phyloP scores from a whole-genome alignment of 176 grass and related monocot species.

The Avena insularis region DNA sequence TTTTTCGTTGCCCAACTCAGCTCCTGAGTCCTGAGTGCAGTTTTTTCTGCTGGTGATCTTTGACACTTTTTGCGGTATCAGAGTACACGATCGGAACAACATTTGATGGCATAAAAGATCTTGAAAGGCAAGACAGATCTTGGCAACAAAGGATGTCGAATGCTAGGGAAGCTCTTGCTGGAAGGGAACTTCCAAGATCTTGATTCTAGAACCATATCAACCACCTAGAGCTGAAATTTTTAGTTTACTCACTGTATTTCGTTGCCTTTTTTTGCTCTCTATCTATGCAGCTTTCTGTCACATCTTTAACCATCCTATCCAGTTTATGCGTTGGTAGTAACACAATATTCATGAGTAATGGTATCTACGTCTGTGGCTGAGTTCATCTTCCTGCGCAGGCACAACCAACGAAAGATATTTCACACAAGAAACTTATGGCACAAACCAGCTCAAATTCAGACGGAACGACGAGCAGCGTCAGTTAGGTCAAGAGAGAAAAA shows the following conservation, averaged over 20 bases:
- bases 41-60: slow-evolving; percentile 32
- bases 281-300: neutral
- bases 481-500: too few relatives aligned
- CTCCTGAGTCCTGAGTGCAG: neutral
- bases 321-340: too few relatives aligned
- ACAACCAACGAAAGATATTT: too few relatives aligned
- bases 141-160: slow-evolving; percentile 71
- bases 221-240: slow-evolving; percentile 68
- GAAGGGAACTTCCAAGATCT: slow-evolving; percentile 58
- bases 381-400: too few relatives aligned
- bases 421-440: too few relatives aligned
- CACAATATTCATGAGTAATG: too few relatives aligned
- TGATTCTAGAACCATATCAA: slow-evolving; percentile 47
- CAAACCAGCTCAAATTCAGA: too few relatives aligned
- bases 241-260: slow-evolving; percentile 23
- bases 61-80: slow-evolving; percentile 41
- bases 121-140: slow-evolving; percentile 60
- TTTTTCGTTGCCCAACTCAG: too few relatives aligned
- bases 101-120: slow-evolving; percentile 62
- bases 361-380: too few relatives aligned
- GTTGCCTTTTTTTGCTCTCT: neutral
- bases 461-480: too few relatives aligned
- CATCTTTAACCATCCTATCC: neutral
- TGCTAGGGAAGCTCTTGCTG: slow-evolving; percentile 71
- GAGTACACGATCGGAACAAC: slow-evolving; percentile 61